phyloP scores from a whole-genome alignment of 2,329 filamentous ascomycete species.

The Penicillium brasilianum region DNA sequence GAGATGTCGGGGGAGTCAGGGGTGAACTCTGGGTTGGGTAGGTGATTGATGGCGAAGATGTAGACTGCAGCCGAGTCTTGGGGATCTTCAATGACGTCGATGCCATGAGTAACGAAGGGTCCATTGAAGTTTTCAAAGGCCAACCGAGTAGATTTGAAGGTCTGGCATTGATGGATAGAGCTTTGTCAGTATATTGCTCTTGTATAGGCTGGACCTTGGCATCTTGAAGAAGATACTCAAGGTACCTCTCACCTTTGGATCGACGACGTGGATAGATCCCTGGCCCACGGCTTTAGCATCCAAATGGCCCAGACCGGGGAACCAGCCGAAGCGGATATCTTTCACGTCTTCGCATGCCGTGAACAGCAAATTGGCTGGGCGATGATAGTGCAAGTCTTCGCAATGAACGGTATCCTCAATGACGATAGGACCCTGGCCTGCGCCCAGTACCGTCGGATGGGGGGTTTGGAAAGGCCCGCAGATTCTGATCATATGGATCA shows the following conservation, averaged over 20 bases:
- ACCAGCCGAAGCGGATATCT: slow-evolving; percentile 56
- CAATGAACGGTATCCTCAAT: slow-evolving; percentile 62
- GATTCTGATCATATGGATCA: slow-evolving; percentile 29
- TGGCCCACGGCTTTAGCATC: slow-evolving; percentile 40
- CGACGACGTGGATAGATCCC: slow-evolving; percentile 55
- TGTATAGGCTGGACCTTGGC: neutral
- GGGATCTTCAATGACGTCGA: slow-evolving; percentile 62
- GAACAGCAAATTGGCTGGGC: slow-evolving; percentile 56
- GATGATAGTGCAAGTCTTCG: slow-evolving; percentile 65
- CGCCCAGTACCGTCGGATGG: slow-evolving; percentile 19
- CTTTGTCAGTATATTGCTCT: neutral
- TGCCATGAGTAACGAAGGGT: slow-evolving; percentile 64
- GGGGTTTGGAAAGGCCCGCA: slow-evolving; percentile 32
- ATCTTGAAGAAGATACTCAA: neutral
- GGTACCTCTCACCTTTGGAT: slow-evolving; percentile 57
- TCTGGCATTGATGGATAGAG: slow-evolving; percentile 40
- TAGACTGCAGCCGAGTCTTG: slow-evolving; percentile 55
- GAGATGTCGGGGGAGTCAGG: slow-evolving; percentile 27
- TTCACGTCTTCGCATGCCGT: slow-evolving; percentile 60
- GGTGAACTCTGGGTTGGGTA: slow-evolving; percentile 54
- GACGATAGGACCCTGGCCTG: slow-evolving; percentile 44
- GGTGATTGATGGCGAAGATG: slow-evolving; percentile 66
- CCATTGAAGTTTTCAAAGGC: slow-evolving; percentile 57
- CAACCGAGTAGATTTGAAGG: slow-evolving; percentile 53
- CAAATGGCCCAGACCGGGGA: slow-evolving; percentile 55